Conservation (phyloP, 352 stramenopile genomes). For the Phytophthora sansomeana region DNA sequence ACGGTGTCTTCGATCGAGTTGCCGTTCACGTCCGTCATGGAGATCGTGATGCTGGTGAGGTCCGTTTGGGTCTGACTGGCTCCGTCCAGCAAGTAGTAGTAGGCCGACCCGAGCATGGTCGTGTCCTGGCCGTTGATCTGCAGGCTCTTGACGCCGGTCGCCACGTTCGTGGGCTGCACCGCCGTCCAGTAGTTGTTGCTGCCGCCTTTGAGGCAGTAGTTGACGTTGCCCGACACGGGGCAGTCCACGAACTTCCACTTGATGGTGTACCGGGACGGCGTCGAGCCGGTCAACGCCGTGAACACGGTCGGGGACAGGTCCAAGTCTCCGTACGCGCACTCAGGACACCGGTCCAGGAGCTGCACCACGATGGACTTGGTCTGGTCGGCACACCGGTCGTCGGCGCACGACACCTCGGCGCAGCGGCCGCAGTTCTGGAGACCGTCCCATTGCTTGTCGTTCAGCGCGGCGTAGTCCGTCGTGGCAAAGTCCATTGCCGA, state of each 20-base stretch:
- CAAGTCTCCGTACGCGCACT: slow-evolving; percentile 73
- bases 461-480: slow-evolving; percentile 77
- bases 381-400: slow-evolving; percentile 57
- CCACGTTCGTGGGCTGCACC: slow-evolving; percentile 53
- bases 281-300: slow-evolving; percentile 50
- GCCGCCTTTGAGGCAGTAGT: slow-evolving; percentile 63
- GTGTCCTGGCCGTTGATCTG: slow-evolving; percentile 68
- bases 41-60: slow-evolving; percentile 44
- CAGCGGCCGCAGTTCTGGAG: slow-evolving; percentile 72
- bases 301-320: slow-evolving; percentile 62
- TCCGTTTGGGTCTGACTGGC: slow-evolving; percentile 42
- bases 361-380: slow-evolving; percentile 57
- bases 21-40: slow-evolving; percentile 63
- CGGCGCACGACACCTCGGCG: slow-evolving; percentile 65
- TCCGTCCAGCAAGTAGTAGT: slow-evolving; percentile 69
- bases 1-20: slow-evolving; percentile 69
- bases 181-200: slow-evolving; percentile 61
- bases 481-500: slow-evolving; percentile 35
- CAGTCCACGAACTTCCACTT: slow-evolving; percentile 68
- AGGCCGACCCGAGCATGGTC: slow-evolving; percentile 68
- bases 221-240: slow-evolving; percentile 53
- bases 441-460: slow-evolving; percentile 69
- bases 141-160: slow-evolving; percentile 46
- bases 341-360: slow-evolving; percentile 76
- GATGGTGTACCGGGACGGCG: slow-evolving; percentile 45